These are phyloP conservation scores for Protomyces gravidus DNA, from an alignment of 1,139 yeast species.

Conservation along the genomic window DNA sequence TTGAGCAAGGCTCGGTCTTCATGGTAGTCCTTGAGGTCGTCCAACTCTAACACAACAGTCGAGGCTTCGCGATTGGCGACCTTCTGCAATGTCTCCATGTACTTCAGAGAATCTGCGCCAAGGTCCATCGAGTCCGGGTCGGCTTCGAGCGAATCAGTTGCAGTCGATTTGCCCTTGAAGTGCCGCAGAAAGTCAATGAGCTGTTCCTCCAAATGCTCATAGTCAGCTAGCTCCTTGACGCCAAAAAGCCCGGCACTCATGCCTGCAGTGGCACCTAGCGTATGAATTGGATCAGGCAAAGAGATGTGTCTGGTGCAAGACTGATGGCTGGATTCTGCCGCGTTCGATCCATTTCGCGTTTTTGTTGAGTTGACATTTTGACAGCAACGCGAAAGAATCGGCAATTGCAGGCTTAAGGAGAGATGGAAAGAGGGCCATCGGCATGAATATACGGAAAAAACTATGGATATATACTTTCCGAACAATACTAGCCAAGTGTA, in stretches of 20 bases:
- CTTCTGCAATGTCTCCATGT: constrained; percentile 46
- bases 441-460: no score
- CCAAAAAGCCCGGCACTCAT: constrained; percentile 7
- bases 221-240: constrained; percentile 24
- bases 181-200: constrained; percentile 14
- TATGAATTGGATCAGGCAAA: no score
- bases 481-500: constrained; percentile 53
- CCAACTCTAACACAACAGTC: constrained; percentile 69
- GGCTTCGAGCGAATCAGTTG: not conserved
- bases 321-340: no score
- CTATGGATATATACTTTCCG: no score
- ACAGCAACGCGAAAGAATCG: not conserved
- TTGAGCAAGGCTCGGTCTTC: constrained; percentile 46
- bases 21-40: constrained; percentile 58
- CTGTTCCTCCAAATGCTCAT: constrained; percentile 13
- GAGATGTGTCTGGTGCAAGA: no score
- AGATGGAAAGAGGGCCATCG: not conserved
- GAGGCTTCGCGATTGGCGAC: constrained; percentile 77
- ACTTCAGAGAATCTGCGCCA: constrained; percentile 4
- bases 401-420: not conserved
- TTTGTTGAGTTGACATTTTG: no score
- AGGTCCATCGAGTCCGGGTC: not conserved
- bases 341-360: no score
- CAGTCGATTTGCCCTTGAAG: constrained; percentile 4
- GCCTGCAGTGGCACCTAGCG: no score